Percentiles rank a stretch among this genome's conserved stretches.
phyloP scores from a whole-genome alignment of 306 rosid genomes.

The Acacia acuminata region DNA sequence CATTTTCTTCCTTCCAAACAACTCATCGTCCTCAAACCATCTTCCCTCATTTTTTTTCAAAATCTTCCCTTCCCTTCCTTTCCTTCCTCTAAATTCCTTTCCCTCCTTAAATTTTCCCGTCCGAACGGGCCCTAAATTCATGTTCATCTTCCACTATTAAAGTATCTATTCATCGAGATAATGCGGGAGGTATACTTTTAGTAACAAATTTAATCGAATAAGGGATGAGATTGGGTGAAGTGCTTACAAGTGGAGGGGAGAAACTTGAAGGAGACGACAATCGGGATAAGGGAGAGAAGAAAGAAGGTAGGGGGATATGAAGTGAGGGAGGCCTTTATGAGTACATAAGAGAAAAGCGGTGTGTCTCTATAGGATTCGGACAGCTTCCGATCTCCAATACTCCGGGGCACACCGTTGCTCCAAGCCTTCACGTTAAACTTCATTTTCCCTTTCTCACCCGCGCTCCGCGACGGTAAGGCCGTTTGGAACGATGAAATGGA shows the following conservation, averaged over 20 bases:
- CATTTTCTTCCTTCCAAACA: no score
- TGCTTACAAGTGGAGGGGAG: conserved; percentile 84
- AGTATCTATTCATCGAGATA: background rate
- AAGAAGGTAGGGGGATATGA: conserved; percentile 80
- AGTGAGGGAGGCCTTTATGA: conserved; percentile 80
- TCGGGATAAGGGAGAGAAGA: conserved; percentile 91
- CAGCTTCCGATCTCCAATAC: conserved; percentile 56
- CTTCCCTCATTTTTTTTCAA: no score
- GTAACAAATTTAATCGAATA: background rate
- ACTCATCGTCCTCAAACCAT: no score
- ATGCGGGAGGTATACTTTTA: background rate
- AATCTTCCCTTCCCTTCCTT: no score
- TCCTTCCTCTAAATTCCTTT: no score
- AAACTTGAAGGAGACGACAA: conserved; percentile 76
- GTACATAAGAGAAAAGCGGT: conserved; percentile 80
- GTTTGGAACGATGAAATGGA: background rate
- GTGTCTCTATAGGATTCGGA: conserved; percentile 62
- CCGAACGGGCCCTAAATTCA: background rate
- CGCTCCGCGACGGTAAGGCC: background rate
- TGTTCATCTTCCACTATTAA: background rate
- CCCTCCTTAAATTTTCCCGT: no score
- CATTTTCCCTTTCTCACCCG: conserved; percentile 34
- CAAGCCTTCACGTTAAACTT: conserved; percentile 68
- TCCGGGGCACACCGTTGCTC: conserved; percentile 79
- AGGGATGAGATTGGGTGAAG: background rate